phyloP scores from a whole-genome alignment of 148 eudicot genomes.

The Hydrangea macrophylla region DNA sequence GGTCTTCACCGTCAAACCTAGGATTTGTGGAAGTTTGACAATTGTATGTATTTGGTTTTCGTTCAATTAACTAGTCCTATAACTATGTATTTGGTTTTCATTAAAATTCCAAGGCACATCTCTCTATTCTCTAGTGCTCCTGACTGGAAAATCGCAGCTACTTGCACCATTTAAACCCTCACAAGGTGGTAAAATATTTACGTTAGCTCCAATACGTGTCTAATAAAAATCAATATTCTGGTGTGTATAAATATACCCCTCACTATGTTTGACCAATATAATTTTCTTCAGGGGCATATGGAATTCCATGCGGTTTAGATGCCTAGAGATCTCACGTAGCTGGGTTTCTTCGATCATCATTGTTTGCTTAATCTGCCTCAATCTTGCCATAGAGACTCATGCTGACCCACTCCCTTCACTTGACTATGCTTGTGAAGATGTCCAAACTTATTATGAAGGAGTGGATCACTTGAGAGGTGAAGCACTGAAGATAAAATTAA shows the following conservation, averaged over 20 bases:
- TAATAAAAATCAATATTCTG: no score
- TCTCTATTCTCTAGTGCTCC: background rate
- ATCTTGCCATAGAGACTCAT: conserved; percentile 29
- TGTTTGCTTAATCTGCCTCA: conserved; percentile 30
- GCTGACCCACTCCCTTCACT: conserved; percentile 15
- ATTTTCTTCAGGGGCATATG: conserved; percentile 6
- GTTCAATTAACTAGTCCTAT: no score
- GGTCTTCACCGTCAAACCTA: no score
- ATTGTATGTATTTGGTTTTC: no score
- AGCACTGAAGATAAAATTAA: conserved; percentile 36
- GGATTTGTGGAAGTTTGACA: no score
- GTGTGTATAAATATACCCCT: background rate
- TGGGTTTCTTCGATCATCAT: conserved; percentile 24
- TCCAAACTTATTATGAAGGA: conserved; percentile 35
- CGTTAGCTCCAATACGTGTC: background rate
- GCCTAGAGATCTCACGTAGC: conserved; percentile 7
- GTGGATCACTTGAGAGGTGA: conserved; percentile 34
- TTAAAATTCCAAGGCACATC: no score
- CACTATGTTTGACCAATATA: background rate
- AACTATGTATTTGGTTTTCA: no score
- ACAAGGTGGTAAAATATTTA: background rate
- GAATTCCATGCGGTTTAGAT: conserved; percentile 6
- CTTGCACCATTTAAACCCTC: background rate
- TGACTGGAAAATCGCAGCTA: no score
- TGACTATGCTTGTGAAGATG: conserved; percentile 38